Base-by-base conservation (phyloP, 768 basidiomycete genomes). In the Leucosporidium creatinivorum region DNA sequence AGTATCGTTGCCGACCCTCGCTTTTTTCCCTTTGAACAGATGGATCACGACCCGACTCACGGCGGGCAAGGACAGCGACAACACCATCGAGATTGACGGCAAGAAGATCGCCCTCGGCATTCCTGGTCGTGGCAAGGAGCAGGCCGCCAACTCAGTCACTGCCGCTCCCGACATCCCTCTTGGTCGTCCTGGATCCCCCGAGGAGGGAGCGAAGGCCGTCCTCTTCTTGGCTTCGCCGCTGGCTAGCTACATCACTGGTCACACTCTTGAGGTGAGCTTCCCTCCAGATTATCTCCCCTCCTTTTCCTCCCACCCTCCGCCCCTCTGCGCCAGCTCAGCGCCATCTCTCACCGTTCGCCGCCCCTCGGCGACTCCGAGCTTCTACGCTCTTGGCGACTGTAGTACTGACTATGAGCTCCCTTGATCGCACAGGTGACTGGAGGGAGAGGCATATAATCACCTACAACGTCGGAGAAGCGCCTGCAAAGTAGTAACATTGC, bases 61-160 rank as follows among this genome's bases (percentile, higher is more conserved):
- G 0, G 85, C 84, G 7, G 82, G 88, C 1, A 92, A 92, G 78
- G 90, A 91, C 74, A 82, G 81, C 2, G 90, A 90, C 52, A 86
- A 77, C 61, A 81, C 82, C 56, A 89, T 92, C 76, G 85, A 87
- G 76, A 86, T 91, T 58, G 85, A 85, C 69, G 91, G 90, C 6
- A 88, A 91, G 83, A 86, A 87, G 76, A 87, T 92, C 68, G 85
- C 87, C 12, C 81, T 92, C 13, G 91, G 90, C 66, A 85, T 92
- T 65, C 90, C 90, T 81, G 21, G 83, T 81, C 4, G 80, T 78
- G 66, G 68, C 18, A 56, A 65, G 3, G 77, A 80, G 54, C 79
- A 81, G 0, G 75, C 76, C 2, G 76, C 75, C 66, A 30, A 73
- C 82, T 21, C 39, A 48, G 30, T 23, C 10, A 44, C 30, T n/a